phyloP scores from a whole-genome alignment of 164 flowering plant species.

The Vitis amurensis region DNA sequence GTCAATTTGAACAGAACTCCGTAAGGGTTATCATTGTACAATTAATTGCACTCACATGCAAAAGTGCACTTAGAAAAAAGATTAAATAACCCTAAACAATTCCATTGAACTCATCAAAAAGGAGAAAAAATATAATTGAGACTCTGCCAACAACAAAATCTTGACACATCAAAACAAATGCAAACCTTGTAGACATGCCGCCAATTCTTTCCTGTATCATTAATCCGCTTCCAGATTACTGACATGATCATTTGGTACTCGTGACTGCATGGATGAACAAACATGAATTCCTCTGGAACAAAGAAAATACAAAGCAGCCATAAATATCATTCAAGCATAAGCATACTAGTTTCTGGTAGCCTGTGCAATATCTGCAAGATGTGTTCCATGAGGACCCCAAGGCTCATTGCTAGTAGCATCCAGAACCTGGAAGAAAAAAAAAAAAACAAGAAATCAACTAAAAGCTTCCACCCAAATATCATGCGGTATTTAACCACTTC shows the following conservation, averaged over 20 bases:
- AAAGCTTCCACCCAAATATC: neutral
- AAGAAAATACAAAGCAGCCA: constrained; percentile 2
- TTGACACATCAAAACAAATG: neutral
- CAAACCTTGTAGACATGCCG: constrained; percentile 98
- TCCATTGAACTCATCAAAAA: neutral
- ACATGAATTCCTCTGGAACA: constrained; percentile 5
- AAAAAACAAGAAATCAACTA: constrained; percentile 1
- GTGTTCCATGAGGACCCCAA: constrained; percentile 99
- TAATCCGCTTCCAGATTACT: constrained; percentile 87
- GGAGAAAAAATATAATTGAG: neutral
- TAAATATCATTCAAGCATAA: constrained; percentile 30
- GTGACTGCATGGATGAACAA: constrained; percentile 51
- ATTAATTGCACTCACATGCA: neutral
- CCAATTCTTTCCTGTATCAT: constrained; percentile 99
- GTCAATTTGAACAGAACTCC: neutral
- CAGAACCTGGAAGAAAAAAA: constrained; percentile 63
- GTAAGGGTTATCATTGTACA: neutral
- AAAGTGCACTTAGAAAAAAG: neutral
- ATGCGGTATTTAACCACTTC: too few relatives aligned
- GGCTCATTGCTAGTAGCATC: constrained; percentile 99
- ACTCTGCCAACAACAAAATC: neutral
- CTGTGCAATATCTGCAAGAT: constrained; percentile 93
- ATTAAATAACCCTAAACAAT: neutral
- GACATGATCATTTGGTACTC: constrained; percentile 97
- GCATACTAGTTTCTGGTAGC: constrained; percentile 76